These are phyloP conservation scores for Pneumocystis sp. DNA, from an alignment of 1,139 yeast genomes.

Conservation along the genomic window DNA sequence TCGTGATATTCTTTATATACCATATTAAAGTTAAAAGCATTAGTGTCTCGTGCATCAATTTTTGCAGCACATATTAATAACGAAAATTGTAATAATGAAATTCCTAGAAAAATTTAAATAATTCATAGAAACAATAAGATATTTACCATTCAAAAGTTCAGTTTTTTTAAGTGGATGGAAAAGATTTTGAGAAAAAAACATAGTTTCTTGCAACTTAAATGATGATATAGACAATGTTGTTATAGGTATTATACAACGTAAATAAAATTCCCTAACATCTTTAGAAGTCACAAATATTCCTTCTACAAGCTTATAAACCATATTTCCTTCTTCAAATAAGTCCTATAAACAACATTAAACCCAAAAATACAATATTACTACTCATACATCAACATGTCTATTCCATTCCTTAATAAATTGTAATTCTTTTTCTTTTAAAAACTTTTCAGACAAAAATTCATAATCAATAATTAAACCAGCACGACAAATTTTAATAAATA, in stretches of 20 bases:
- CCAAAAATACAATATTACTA: not conserved
- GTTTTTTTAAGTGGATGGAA: conserved; percentile 2
- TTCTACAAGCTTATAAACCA: not conserved
- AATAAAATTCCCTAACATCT: conserved; percentile 7
- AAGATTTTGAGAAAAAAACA: not conserved
- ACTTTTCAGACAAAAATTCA: conserved; percentile 15
- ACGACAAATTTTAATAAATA: conserved; percentile 24
- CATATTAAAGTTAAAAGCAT: conserved; percentile 46
- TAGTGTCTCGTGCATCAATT: conserved; percentile 35
- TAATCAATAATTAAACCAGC: conserved; percentile 20
- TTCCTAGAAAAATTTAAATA: conserved; percentile 3
- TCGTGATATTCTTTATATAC: conserved; percentile 57
- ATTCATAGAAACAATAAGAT: not conserved
- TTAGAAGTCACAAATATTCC: conserved; percentile 12
- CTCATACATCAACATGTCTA: conserved; percentile 24
- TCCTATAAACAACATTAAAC: not conserved
- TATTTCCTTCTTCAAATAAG: not conserved
- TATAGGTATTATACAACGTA: conserved; percentile 3
- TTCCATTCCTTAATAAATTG: conserved; percentile 39
- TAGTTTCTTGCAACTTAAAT: not conserved
- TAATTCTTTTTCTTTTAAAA: conserved; percentile 11
- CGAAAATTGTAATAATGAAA: conserved; percentile 14
- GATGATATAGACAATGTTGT: conserved; percentile 1
- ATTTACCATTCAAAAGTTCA: not conserved
- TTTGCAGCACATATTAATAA: conserved; percentile 62